Evolutionary conservation across 805 yeast genomes (phyloP).

Genomic region (Suhomyces tanzawaensis): DNA sequence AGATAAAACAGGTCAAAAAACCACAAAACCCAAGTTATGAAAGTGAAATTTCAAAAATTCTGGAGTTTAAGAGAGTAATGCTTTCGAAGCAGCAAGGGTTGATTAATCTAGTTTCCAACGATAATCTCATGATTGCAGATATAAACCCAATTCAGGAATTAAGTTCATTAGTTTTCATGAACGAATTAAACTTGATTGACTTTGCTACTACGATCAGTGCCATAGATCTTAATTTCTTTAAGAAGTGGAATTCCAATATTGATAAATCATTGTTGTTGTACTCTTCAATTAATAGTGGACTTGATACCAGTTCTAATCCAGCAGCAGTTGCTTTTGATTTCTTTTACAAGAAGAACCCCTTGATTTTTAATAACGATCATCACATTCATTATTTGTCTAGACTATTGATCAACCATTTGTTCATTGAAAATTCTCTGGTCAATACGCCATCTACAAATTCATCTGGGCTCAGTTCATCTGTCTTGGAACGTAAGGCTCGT

Average conservation of each 20-base stretch:
- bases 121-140: conserved; percentile 7
- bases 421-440: conserved; percentile 43
- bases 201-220: conserved; percentile 64
- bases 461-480: conserved; percentile 12
- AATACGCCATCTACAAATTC: background rate
- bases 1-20: background rate
- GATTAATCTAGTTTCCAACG: conserved; percentile 25
- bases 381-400: conserved; percentile 80
- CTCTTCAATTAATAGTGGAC: conserved; percentile 36
- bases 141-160: conserved; percentile 26
- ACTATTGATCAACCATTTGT: conserved; percentile 65
- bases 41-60: conserved; percentile 30
- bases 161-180: conserved; percentile 51
- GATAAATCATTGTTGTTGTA: conserved; percentile 75
- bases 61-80: conserved; percentile 51
- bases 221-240: conserved; percentile 64
- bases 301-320: conserved; percentile 4
- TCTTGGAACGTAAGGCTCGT: conserved; percentile 53
- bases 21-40: background rate
- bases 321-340: conserved; percentile 18
- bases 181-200: conserved; percentile 45
- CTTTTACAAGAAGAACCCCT: conserved; percentile 62
- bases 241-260: conserved; percentile 71
- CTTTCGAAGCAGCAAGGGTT: conserved; percentile 46
- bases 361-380: conserved; percentile 63